phyloP scores from a whole-genome alignment of 176 grass and related monocot species.

The Aegilops speltoides region DNA sequence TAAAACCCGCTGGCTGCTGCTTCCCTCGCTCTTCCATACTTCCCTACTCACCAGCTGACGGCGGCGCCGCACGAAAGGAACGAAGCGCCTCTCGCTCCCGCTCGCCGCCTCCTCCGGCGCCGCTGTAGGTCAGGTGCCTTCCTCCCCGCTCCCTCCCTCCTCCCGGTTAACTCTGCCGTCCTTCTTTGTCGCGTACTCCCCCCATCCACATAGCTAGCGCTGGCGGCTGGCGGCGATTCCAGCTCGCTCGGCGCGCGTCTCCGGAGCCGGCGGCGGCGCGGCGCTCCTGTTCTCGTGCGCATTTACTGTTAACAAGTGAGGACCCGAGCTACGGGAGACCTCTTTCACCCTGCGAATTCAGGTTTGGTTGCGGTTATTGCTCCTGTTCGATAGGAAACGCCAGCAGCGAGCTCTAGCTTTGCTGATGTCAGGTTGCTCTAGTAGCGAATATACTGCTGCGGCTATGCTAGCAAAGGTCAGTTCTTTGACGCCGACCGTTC shows the following conservation, averaged over 20 bases:
- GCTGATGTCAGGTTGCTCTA: neutral
- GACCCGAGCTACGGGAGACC: neutral
- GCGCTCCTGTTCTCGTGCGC: neutral
- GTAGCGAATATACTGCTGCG: neutral
- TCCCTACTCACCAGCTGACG: conserved; percentile 13
- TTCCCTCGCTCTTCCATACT: conserved; percentile 34
- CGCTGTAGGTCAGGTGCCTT: neutral
- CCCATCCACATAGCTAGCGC: neutral
- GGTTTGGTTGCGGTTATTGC: neutral
- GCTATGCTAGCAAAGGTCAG: neutral
- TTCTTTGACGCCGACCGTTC: neutral
- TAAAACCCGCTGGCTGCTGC: conserved; percentile 20
- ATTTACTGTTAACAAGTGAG: neutral
- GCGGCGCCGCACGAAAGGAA: conserved; percentile 35
- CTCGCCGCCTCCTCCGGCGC: conserved; percentile 20
- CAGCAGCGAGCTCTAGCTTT: neutral
- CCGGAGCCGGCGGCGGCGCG: neutral
- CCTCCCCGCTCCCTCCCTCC: neutral
- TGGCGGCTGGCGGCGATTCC: neutral
- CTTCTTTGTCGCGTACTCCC: neutral
- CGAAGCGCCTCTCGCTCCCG: conserved; percentile 18
- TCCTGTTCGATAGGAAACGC: conserved; percentile 2
- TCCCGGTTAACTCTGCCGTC: neutral
- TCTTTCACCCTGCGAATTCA: neutral
- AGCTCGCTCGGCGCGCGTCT: neutral